These are phyloP conservation scores for Corniculantispora saksenae DNA, from an alignment of 2,329 filamentous ascomycete species.

Conservation along the genomic window DNA sequence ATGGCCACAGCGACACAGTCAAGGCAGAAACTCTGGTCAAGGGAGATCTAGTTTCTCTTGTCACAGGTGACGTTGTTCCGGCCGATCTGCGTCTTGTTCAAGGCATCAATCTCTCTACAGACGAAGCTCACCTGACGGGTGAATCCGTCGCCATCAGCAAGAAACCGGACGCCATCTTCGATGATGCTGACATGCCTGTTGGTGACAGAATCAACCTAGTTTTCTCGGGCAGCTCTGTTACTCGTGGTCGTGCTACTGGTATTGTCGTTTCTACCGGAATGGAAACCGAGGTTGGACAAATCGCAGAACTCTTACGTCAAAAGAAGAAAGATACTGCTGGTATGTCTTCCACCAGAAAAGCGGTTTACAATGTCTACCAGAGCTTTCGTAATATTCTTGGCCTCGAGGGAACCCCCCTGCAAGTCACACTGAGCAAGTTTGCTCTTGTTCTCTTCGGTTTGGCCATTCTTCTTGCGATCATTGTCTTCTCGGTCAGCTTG, in stretches of 20 bases:
- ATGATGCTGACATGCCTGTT: constrained; percentile 56
- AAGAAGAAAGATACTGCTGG: constrained; percentile 47
- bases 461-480: constrained; percentile 61
- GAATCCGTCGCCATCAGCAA: constrained; percentile 72
- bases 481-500: constrained; percentile 61
- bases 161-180: constrained; percentile 57
- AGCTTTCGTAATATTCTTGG: constrained; percentile 59
- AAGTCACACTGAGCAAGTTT: constrained; percentile 82
- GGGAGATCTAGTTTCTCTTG: constrained; percentile 65
- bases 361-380: constrained; percentile 45
- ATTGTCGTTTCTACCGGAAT: constrained; percentile 72
- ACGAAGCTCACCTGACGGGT: constrained; percentile 74
- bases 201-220: constrained; percentile 72
- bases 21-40: constrained; percentile 61
- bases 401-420: constrained; percentile 76
- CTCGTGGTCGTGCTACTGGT: constrained; percentile 67
- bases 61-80: constrained; percentile 68
- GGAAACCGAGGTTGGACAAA: constrained; percentile 74
- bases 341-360: constrained; percentile 44
- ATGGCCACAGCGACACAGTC: constrained; percentile 51
- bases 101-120: constrained; percentile 72
- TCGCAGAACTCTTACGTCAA: constrained; percentile 67
- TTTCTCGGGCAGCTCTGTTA: constrained; percentile 72
- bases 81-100: constrained; percentile 67
- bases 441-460: constrained; percentile 78